Percentiles rank a stretch among this genome's conserved stretches.
Conservation (phyloP, 495 filamentous ascomycete species). For the Schizothecium vesticola region DNA sequence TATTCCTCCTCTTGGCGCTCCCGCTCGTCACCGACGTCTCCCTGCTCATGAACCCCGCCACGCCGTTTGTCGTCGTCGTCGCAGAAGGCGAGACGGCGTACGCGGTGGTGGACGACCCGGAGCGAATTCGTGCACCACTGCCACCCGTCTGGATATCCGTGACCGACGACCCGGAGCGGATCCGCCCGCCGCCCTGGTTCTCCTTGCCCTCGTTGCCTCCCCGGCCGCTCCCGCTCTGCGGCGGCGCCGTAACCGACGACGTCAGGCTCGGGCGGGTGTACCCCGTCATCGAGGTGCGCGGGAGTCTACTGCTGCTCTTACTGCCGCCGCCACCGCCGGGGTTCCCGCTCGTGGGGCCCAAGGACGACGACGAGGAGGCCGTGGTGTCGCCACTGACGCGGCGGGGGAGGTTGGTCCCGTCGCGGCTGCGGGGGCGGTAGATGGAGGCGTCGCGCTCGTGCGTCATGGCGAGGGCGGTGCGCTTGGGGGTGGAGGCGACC, state of each 20-base stretch:
- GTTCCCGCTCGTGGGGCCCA: slow-evolving; percentile 12
- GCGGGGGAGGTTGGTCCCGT: slow-evolving; percentile 39
- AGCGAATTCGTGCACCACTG: neutral
- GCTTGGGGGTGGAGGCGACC: slow-evolving; percentile 40
- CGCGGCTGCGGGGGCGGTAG: slow-evolving; percentile 45
- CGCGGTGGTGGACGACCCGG: neutral
- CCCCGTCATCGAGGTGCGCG: slow-evolving; percentile 31
- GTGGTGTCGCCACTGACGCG: slow-evolving; percentile 31
- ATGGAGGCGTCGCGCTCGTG: slow-evolving; percentile 37
- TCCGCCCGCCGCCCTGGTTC: slow-evolving; percentile 18
- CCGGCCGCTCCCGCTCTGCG: neutral
- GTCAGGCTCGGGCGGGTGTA: slow-evolving; percentile 31
- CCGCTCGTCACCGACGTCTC: slow-evolving; percentile 12
- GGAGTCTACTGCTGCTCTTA: slow-evolving; percentile 28
- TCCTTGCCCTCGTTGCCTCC: slow-evolving; percentile 27
- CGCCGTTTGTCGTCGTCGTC: neutral
- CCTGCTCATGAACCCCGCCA: slow-evolving; percentile 7
- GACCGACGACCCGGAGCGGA: slow-evolving; percentile 17
- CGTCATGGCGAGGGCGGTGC: slow-evolving; percentile 31
- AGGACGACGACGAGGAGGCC: slow-evolving; percentile 4
- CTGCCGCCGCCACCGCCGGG: slow-evolving; percentile 5
- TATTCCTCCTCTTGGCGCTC: slow-evolving; percentile 15
- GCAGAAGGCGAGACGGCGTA: slow-evolving; percentile 12
- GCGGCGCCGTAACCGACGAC: slow-evolving; percentile 16
- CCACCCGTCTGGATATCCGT: neutral